Conservation (phyloP, 2,329 filamentous ascomycete genomes). For the Ceratocystis eucalypticola region DNA sequence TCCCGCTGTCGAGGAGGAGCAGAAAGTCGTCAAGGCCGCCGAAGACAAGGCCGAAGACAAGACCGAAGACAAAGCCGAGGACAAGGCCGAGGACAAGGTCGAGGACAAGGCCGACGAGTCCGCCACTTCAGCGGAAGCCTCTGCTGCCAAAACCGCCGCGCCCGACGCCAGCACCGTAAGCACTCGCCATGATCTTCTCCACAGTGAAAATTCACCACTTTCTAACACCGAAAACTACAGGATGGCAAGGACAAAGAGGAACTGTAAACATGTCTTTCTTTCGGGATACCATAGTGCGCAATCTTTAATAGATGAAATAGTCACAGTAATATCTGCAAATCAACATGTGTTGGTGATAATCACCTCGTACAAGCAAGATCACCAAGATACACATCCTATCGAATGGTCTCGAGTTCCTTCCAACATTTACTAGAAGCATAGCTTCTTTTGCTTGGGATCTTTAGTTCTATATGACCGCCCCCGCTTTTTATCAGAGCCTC, state of each 20-base stretch:
- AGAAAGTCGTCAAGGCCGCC: conserved; percentile 28
- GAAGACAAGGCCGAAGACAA: conserved; percentile 25
- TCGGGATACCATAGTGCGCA: conserved; percentile 7
- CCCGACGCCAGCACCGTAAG: conserved; percentile 13
- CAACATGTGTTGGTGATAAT: too few relatives aligned
- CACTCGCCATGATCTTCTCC: conserved; percentile 3
- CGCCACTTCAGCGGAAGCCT: conserved; percentile 6
- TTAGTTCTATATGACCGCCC: conserved; percentile 20
- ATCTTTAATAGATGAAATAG: neutral
- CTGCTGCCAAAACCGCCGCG: neutral
- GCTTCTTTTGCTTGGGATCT: conserved; percentile 39
- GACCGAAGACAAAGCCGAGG: conserved; percentile 22
- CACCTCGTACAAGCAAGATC: too few relatives aligned
- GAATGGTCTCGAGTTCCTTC: neutral
- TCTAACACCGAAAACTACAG: conserved; percentile 9
- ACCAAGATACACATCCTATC: too few relatives aligned
- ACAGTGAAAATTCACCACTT: conserved; percentile 9
- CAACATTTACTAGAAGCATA: conserved; percentile 35
- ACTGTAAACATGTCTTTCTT: conserved; percentile 17
- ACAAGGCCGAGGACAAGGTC: conserved; percentile 11
- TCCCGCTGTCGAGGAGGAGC: conserved; percentile 22
- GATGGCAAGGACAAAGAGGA: conserved; percentile 19
- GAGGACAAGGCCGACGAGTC: conserved; percentile 15
- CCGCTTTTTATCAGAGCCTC: conserved; percentile 21
- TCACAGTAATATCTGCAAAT: neutral